These are phyloP conservation scores for Phialemonium atrogriseum DNA, from an alignment of 2,329 filamentous ascomycete genomes.

Conservation along the genomic window DNA sequence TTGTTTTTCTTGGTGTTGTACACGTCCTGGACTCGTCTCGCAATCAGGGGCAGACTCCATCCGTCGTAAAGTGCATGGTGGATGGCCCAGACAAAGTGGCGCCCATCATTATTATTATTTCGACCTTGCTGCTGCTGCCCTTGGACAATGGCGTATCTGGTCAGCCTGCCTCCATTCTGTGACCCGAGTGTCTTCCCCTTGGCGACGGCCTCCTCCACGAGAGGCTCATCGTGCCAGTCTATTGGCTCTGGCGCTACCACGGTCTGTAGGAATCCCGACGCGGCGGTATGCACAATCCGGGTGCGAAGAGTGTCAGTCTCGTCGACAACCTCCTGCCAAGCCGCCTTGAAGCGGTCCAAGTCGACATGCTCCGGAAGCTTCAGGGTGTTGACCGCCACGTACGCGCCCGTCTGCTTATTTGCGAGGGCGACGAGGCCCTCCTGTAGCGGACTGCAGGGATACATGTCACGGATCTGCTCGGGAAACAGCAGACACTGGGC, in stretches of 20 bases:
- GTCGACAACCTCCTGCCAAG: constrained; percentile 17
- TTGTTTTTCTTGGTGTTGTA: constrained; percentile 10
- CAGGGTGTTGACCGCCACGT: constrained; percentile 23
- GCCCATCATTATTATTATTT: no score
- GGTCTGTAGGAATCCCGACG: constrained; percentile 11
- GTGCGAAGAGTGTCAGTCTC: constrained; percentile 13
- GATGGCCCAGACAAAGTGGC: constrained; percentile 13
- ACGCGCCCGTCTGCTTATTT: constrained; percentile 24
- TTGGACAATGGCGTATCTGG: constrained; percentile 10
- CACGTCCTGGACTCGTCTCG: constrained; percentile 10
- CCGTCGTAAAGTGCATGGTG: constrained; percentile 8
- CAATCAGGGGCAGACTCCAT: constrained; percentile 8
- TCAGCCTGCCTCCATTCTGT: constrained; percentile 11
- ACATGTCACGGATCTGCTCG: constrained; percentile 21
- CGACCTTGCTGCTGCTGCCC: neutral
- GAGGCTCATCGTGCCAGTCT: constrained; percentile 9
- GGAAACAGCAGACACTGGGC: constrained; percentile 7
- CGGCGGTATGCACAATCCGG: constrained; percentile 10
- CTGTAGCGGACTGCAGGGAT: constrained; percentile 31
- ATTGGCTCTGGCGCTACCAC: constrained; percentile 10
- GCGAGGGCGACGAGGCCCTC: constrained; percentile 29
- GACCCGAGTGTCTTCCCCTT: constrained; percentile 8
- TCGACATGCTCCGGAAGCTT: constrained; percentile 13
- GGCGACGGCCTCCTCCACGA: constrained; percentile 8
- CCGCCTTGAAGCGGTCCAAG: constrained; percentile 15